Conservation (phyloP, 768 basidiomycete species). For the Asterophora parasitica region DNA sequence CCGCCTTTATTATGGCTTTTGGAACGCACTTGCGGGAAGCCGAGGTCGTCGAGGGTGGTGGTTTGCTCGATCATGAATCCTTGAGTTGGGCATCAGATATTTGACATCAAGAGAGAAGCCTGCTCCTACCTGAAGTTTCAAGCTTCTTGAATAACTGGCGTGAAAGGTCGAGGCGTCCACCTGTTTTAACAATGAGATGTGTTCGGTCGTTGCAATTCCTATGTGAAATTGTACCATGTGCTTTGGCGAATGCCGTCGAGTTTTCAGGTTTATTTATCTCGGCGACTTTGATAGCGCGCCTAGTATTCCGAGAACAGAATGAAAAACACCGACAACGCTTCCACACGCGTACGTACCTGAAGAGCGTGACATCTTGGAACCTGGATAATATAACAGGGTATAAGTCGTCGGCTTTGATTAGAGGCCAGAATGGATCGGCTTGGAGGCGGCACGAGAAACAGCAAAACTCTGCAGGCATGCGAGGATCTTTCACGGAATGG, state of each 20-base stretch:
- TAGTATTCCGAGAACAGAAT: not conserved
- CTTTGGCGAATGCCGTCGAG: constrained; percentile 50
- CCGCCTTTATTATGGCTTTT: constrained; percentile 37
- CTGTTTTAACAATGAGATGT: constrained; percentile 25
- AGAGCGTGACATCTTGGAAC: constrained; percentile 65
- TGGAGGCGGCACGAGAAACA: constrained; percentile 78
- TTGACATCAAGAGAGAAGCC: not conserved
- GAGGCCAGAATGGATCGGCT: constrained; percentile 62
- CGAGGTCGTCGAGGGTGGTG: constrained; percentile 45
- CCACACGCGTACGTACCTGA: constrained; percentile 38
- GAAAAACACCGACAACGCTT: not conserved
- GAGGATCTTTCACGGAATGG: constrained; percentile 52
- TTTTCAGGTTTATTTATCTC: constrained; percentile 44
- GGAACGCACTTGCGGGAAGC: constrained; percentile 37
- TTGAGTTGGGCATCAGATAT: constrained; percentile 19
- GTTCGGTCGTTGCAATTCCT: not conserved
- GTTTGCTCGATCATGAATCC: constrained; percentile 57
- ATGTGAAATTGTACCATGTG: constrained; percentile 43
- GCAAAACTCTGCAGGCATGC: constrained; percentile 55
- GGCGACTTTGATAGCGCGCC: constrained; percentile 32
- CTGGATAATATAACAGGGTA: constrained; percentile 57
- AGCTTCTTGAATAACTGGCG: constrained; percentile 64
- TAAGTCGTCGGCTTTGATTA: constrained; percentile 50
- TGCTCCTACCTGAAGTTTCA: constrained; percentile 57
- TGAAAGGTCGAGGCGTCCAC: constrained; percentile 48